phyloP scores from a whole-genome alignment of 179 eudicot species.

The Beta macrorhiza region DNA sequence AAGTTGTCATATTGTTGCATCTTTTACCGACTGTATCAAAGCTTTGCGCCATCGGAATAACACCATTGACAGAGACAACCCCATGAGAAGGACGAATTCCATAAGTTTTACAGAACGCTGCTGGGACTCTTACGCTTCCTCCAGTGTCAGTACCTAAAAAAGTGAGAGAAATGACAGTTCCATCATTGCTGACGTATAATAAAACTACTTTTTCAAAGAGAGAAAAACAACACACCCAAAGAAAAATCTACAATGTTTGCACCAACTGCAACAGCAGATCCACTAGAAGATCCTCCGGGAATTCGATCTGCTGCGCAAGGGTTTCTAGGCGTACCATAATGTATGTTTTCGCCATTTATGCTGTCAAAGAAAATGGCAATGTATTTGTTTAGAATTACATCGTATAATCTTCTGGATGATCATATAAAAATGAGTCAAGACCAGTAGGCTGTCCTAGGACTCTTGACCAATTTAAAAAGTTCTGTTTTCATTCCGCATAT shows the following conservation, averaged over 20 bases:
- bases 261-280: conserved; percentile 93
- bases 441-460: neutral
- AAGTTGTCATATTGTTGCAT: conserved; percentile 1
- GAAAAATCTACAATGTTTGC: conserved; percentile 77
- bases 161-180: conserved; percentile 2
- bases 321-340: conserved; percentile 86
- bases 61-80: conserved; percentile 65
- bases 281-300: conserved; percentile 98
- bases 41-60: conserved; percentile 91
- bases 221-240: conserved; percentile 44
- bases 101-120: conserved; percentile 78
- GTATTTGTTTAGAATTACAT: conserved; percentile 1
- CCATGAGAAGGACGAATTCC: conserved; percentile 96
- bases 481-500: no score
- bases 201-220: neutral
- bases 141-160: conserved; percentile 90
- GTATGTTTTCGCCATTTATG: conserved; percentile 80
- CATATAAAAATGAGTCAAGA: neutral
- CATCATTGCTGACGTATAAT: neutral
- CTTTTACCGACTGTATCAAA: conserved; percentile 86
- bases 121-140: conserved; percentile 95
- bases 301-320: conserved; percentile 74
- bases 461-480: no score
- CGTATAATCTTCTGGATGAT: neutral
- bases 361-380: conserved; percentile 36